Base-by-base conservation (phyloP, 2,329 filamentous ascomycete species). In the Fusarium pininemorale region DNA sequence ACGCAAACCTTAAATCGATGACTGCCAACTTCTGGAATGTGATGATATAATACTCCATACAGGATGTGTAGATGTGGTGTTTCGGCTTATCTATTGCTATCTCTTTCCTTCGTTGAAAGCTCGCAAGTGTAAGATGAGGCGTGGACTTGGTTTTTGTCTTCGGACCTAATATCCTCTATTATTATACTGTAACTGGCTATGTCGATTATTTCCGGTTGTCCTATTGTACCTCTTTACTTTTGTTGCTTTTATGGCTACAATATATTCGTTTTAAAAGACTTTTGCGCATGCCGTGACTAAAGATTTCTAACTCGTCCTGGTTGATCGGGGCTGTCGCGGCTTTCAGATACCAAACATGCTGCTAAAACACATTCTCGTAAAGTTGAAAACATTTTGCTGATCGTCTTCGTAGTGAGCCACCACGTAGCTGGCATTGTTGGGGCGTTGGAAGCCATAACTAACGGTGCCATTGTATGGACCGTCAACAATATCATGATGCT, bases 291-390 rank as follows among this genome's bases (percentile, higher is more conserved):
- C 26, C 13, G 15, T 22, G 6, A 24, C 9, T 7, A 1, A n/a
- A 10, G 9, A 30, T 22, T 22, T n/a, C 13, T 22, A 5, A 20
- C 20, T 30, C 13, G 11, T 48, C 16, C 20, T 14, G 26, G 8
- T 30, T 30, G 3, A 11, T 30, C 6, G 13, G 18, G 6, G 20
- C 6, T 9, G 9, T 11, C 14, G 8, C 26, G 9, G 5, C 20
- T 6, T 30, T 39, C 16, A 41, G 24, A 35, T 24, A 9, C 57
- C 45, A 15, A 48, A 60, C 26, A 54, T 61, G 3, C 54, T 68
- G 2, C 63, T 68, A 5, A 68, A 68, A 39, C 65, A 67, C 55
- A 67, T 48, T 5, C 28, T 60, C 5, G 65, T 68, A 11, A 67
- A 54, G 13, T 67, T 68, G 4, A 68, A 48, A 2, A 1, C 20